Base-by-base conservation (phyloP, 805 yeast species). In the Pichia insulana region DNA sequence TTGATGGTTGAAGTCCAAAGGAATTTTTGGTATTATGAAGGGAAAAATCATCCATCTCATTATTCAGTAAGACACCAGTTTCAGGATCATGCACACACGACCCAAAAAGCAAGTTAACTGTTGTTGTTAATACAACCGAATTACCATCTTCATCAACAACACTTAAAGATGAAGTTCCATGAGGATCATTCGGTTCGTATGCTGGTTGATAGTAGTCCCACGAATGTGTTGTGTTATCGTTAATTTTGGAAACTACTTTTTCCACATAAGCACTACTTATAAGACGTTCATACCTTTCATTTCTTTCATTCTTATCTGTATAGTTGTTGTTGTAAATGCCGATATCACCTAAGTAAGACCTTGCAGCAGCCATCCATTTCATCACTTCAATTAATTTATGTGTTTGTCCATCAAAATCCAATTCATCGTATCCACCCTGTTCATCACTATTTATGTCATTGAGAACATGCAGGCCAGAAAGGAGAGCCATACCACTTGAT, bases 31-130 rank as follows among this genome's bases (percentile, higher is more conserved):
- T 64, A 13, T 73, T 68, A 1, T 92, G 88, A 27, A 75, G 68
- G 8, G 95, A 82, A 55, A 90, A 90, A 58, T 90, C 97, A 61
- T 90, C 97, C 96, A 90, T 89, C 60, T 90, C 87, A 52, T 86
- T 78, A 63, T 90, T 90, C 54, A 90, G 63, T 9, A 90, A 71
- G 8, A 90, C 66, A 2, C 97, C 97, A 0, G 97, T 89, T 2
- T 46, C 58, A 1, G 81, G 79, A 58, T 90, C 97, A 57, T 81
- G 83, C 6, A 90, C 81, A 51, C 78, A 57, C 11, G 92, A 79
- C 0, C 98, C 98, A 63, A 88, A 90, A 32, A 76, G 58, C 41
- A 88, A 63, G 57, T 90, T 90, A 9, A 90, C 78, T 0, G 97
- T 89, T 2, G 96, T 83, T 1, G 97, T 90, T 69, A 89, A 70